A percentile compares a stretch with the other conserved stretches of the same genome.
These are phyloP conservation scores for Ambispora gerdemannii DNA, from an alignment of 192 early-diverging fungal genomes.

Conservation along the genomic window DNA sequence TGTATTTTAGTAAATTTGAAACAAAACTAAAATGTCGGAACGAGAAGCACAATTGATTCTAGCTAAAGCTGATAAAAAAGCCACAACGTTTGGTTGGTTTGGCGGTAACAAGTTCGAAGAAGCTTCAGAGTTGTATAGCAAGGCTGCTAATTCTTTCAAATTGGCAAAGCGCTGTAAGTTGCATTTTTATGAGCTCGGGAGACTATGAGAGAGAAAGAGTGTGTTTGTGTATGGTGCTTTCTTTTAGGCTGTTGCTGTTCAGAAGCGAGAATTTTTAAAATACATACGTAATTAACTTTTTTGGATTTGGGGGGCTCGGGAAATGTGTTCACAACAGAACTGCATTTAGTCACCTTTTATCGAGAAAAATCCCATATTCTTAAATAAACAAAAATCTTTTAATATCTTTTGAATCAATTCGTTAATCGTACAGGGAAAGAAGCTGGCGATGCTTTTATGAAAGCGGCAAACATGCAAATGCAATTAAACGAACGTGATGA, in stretches of 20 bases:
- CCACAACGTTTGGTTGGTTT: constrained; percentile 59
- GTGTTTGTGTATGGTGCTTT: no score
- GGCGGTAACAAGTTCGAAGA: constrained; percentile 88
- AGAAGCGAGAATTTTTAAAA: no score
- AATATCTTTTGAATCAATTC: constrained; percentile 20
- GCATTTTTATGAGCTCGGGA: no score
- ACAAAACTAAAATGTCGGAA: constrained; percentile 45
- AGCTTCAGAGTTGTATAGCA: constrained; percentile 87
- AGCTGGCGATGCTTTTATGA: constrained; percentile 89
- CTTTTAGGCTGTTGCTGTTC: no score
- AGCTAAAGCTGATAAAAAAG: constrained; percentile 69
- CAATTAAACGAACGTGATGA: constrained; percentile 81
- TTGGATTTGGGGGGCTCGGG: no score
- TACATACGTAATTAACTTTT: no score
- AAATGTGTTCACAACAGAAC: no score
- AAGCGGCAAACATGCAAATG: constrained; percentile 76
- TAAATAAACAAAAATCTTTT: no score
- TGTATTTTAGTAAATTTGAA: no score
- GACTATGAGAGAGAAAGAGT: no score
- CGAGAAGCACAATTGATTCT: constrained; percentile 59
- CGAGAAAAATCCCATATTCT: no score
- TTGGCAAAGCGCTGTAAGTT: constrained; percentile 82
- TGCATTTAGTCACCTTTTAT: no score
- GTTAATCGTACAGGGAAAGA: constrained; percentile 66
- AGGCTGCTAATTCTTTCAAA: constrained; percentile 93